phyloP scores from a whole-genome alignment of 805 yeast species.

The Tetrapisispora phaffii region DNA sequence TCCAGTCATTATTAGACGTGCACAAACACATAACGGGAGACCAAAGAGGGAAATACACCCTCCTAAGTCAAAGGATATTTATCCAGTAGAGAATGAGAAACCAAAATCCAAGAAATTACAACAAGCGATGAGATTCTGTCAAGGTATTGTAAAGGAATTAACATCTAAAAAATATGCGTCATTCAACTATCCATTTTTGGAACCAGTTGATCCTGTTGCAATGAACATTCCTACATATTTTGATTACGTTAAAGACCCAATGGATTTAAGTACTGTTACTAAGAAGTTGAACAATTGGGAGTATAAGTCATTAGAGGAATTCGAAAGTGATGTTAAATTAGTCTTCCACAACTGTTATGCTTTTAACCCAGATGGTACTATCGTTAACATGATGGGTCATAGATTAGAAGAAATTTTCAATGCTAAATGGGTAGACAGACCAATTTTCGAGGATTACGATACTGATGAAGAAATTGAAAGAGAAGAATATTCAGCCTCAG shows the following conservation, averaged over 20 bases:
- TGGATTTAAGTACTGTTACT: slow-evolving; percentile 85
- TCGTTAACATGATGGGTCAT: slow-evolving; percentile 93
- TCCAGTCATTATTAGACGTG: slow-evolving; percentile 52
- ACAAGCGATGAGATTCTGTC: slow-evolving; percentile 80
- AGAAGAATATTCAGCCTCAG: slow-evolving; percentile 26
- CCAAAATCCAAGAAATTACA: slow-evolving; percentile 90
- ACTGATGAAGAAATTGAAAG: slow-evolving; percentile 38
- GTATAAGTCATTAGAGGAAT: slow-evolving; percentile 81
- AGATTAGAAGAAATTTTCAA: slow-evolving; percentile 78
- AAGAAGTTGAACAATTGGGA: slow-evolving; percentile 75
- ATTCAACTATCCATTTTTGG: slow-evolving; percentile 80
- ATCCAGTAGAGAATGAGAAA: slow-evolving; percentile 53
- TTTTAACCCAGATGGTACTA: slow-evolving; percentile 95
- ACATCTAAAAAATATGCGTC: slow-evolving; percentile 72
- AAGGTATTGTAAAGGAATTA: slow-evolving; percentile 72
- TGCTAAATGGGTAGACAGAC: slow-evolving; percentile 80
- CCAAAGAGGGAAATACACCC: slow-evolving; percentile 96
- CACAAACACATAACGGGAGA: slow-evolving; percentile 66
- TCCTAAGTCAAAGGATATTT: slow-evolving; percentile 83
- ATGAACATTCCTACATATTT: slow-evolving; percentile 84
- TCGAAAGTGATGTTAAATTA: slow-evolving; percentile 70
- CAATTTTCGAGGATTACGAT: slow-evolving; percentile 49
- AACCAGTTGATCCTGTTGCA: slow-evolving; percentile 93
- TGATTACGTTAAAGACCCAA: slow-evolving; percentile 81
- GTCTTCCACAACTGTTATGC: slow-evolving; percentile 83